Percentiles rank a stretch among this genome's conserved stretches.
phyloP scores from a whole-genome alignment of 164 flowering plant genomes.

The Amborella trichopoda region DNA sequence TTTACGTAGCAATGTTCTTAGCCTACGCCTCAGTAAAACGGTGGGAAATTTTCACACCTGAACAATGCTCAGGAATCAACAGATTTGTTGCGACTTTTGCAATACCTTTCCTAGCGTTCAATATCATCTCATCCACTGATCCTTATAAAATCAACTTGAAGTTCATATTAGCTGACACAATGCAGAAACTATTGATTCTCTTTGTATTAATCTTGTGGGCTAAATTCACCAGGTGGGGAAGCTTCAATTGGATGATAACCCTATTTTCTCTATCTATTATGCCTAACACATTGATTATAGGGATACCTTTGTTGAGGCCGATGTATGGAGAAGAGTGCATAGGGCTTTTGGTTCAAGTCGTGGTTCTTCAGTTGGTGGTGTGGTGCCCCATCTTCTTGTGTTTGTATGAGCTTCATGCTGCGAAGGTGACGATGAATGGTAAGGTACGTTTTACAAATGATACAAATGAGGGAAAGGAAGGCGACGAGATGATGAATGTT shows the following conservation, averaged over 20 bases:
- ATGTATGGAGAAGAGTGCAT: background rate
- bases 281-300: background rate
- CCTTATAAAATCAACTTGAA: background rate
- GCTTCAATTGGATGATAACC: background rate
- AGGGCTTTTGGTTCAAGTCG: background rate
- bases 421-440: too few species aligned
- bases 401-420: background rate
- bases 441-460: too few species aligned
- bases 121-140: background rate
- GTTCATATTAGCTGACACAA: background rate
- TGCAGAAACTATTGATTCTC: background rate
- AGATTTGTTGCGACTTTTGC: background rate
- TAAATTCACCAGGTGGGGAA: background rate
- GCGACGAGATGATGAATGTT: too few species aligned
- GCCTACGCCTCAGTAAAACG: constrained; percentile 2
- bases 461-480: too few species aligned
- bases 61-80: constrained; percentile 5
- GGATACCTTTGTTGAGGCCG: background rate
- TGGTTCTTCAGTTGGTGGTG: background rate
- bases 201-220: background rate
- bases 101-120: background rate
- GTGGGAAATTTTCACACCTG: too few species aligned
- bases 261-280: background rate
- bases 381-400: background rate
- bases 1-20: constrained; percentile 3